Base-by-base conservation (phyloP, 2,329 filamentous ascomycete genomes). In the Colletotrichum sp. region DNA sequence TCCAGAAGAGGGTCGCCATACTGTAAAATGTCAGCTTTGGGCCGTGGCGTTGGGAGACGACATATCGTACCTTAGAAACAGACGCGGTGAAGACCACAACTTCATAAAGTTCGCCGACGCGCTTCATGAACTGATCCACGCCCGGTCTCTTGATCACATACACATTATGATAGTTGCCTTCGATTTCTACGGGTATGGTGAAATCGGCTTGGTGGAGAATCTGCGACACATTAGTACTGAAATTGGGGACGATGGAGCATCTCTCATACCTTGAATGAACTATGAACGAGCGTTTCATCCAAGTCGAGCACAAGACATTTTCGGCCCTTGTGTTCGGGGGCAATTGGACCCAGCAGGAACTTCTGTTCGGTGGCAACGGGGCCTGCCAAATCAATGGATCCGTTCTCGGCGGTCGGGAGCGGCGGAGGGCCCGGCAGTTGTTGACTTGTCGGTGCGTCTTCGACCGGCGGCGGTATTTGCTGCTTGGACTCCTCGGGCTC, bases 71-170 rank as follows among this genome's bases (percentile, higher is more conserved):
- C 92, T 99, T 99, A 55, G 97, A 98, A 68, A 99, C 97, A 10
- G 97, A 99, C 69, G 97, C 97, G 55, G 97, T 99, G 84, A 99
- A 99, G 62, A 99, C 96, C 30, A 99, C 97, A 65, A 99, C 96
- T 87, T 99, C 97, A 82, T 99, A 99, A 66, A 99, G 90, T 86
- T 99, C 97, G 66, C 97, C 97, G 44, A 99, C 96, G 76, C 97
- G 91, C 89, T 99, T 99, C 95, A 99, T 98, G 86, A 99, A 99
- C 79, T 98, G 94, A 83, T 99, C 97, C 24, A 99, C 97, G 70
- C 97, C 97, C n/a, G 97, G 97, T 81, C 97, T 93, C 88, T 99
- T 99, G 85, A 99, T 99, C 79, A 99, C 97, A 84, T 99, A 99
- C 71, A 99, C 98, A 82, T 99, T 99, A 87, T 99, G 97, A 83